Conservation (phyloP, 257 asterid species). For the Capsicum baccatum region DNA sequence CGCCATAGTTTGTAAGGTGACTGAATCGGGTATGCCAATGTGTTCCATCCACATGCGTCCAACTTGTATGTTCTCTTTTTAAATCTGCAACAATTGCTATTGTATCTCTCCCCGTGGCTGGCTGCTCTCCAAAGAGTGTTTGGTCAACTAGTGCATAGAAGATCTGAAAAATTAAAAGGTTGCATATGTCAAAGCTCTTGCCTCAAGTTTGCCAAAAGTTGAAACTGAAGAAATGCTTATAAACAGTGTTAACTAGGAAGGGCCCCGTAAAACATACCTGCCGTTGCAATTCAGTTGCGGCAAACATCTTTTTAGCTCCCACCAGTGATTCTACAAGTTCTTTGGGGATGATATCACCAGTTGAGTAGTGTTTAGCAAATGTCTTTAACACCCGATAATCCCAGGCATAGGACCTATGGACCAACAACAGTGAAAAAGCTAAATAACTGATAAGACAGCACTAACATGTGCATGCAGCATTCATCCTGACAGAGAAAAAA, state of each 20-base stretch:
- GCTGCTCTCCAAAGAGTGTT: slow-evolving; percentile 65
- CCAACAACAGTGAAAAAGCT: neutral
- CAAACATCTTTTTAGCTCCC: slow-evolving; percentile 85
- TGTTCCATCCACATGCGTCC: slow-evolving; percentile 89
- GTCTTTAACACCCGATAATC: slow-evolving; percentile 79
- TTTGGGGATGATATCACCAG: slow-evolving; percentile 90
- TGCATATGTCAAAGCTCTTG: slow-evolving; percentile 14
- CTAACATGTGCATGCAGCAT: slow-evolving; percentile 2
- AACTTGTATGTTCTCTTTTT: slow-evolving; percentile 76
- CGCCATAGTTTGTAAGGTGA: slow-evolving; percentile 92
- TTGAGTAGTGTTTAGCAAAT: slow-evolving; percentile 80
- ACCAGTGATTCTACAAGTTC: slow-evolving; percentile 68
- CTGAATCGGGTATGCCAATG: slow-evolving; percentile 93
- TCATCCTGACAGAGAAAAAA: slow-evolving; percentile 5
- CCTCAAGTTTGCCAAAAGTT: neutral
- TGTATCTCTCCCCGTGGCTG: slow-evolving; percentile 57
- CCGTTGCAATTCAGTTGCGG: slow-evolving; percentile 91
- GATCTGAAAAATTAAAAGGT: slow-evolving; percentile 55
- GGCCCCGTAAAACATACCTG: slow-evolving; percentile 64
- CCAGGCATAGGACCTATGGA: slow-evolving; percentile 83
- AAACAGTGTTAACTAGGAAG: slow-evolving; percentile 17
- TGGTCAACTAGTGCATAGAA: slow-evolving; percentile 87
- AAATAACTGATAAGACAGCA: neutral
- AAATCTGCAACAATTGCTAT: slow-evolving; percentile 68
- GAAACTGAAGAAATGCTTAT: slow-evolving; percentile 22